Percentiles rank a stretch among this genome's conserved stretches.
These are phyloP conservation scores for Microbotryum lychnidis-dioicae DNA, from an alignment of 1,284 basidiomycete species.

Conservation along the genomic window DNA sequence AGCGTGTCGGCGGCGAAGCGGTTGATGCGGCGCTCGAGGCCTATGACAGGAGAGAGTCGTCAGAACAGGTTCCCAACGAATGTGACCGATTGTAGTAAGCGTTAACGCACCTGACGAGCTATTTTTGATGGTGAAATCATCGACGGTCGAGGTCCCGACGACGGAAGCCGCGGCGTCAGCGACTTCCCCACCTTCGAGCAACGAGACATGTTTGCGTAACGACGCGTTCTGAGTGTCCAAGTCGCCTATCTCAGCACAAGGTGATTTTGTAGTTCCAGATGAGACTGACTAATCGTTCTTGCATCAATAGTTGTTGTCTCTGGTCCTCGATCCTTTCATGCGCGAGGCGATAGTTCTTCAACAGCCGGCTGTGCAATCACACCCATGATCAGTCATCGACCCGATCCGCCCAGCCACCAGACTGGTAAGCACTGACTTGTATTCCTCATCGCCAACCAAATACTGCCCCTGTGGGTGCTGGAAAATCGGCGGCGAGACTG, in stretches of 20 bases:
- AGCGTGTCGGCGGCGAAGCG: constrained; percentile 65
- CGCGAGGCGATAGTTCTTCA: constrained; percentile 56
- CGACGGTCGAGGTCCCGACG: constrained; percentile 41
- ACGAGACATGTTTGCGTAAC: constrained; percentile 57
- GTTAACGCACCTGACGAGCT: constrained; percentile 40
- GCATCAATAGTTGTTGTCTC: constrained; percentile 63
- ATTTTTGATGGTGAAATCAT: constrained; percentile 66
- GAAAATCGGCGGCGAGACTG: too few species aligned
- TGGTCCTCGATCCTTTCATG: constrained; percentile 78
- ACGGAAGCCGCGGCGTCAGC: constrained; percentile 14
- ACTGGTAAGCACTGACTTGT: constrained; percentile 19
- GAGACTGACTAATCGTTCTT: constrained; percentile 45
- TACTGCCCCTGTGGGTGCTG: background rate
- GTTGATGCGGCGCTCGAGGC: constrained; percentile 67
- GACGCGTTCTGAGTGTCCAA: constrained; percentile 47
- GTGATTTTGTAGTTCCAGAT: too few species aligned
- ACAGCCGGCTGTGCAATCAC: constrained; percentile 13
- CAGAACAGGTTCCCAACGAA: background rate
- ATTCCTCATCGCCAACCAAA: constrained; percentile 30
- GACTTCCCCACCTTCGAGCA: constrained; percentile 56
- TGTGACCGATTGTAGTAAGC: background rate
- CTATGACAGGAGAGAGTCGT: constrained; percentile 45
- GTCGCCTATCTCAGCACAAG: too few species aligned
- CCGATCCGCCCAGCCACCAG: too few species aligned
- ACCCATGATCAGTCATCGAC: background rate